Evolutionary conservation across 768 basidiomycete genomes (phyloP).

Genomic region (Trametes cinnabarina): DNA sequence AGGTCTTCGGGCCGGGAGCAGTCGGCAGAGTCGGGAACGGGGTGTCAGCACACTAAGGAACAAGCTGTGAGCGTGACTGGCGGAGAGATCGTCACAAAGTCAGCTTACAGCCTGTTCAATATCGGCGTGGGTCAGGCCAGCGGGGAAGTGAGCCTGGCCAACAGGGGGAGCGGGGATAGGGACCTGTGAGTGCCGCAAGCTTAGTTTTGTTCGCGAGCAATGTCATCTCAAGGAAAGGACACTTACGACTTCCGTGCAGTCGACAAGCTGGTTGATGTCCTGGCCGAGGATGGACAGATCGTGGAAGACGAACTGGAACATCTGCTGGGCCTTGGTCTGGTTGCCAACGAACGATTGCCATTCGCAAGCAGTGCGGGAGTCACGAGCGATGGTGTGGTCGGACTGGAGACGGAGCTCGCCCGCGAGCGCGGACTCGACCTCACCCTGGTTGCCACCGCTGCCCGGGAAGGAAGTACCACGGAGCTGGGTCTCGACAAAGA

Average conservation of each 20-base stretch:
- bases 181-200: not conserved
- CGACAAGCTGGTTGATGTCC: slow-evolving; percentile 9
- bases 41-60: slow-evolving; percentile 11
- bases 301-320: slow-evolving; percentile 20
- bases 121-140: slow-evolving; percentile 20
- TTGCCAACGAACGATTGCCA: slow-evolving; percentile 28
- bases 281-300: slow-evolving; percentile 15
- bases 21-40: slow-evolving; percentile 21
- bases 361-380: slow-evolving; percentile 25
- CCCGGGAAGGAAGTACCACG: slow-evolving; percentile 13
- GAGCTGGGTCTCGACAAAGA: slow-evolving; percentile 15
- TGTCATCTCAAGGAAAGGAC: not conserved
- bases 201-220: not conserved
- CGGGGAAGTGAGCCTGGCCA: slow-evolving; percentile 21
- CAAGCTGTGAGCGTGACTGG: not conserved
- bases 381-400: slow-evolving; percentile 23
- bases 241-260: slow-evolving; percentile 17
- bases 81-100: not conserved
- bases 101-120: slow-evolving; percentile 23
- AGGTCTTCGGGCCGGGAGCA: slow-evolving; percentile 31
- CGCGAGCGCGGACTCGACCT: slow-evolving; percentile 11
- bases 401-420: slow-evolving; percentile 17
- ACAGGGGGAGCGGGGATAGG: slow-evolving; percentile 10
- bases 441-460: slow-evolving; percentile 15
- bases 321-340: slow-evolving; percentile 17